Percentiles rank a stretch among this genome's conserved stretches.
Conservation (phyloP, 345 rosid species). For the Brassica nigra region DNA sequence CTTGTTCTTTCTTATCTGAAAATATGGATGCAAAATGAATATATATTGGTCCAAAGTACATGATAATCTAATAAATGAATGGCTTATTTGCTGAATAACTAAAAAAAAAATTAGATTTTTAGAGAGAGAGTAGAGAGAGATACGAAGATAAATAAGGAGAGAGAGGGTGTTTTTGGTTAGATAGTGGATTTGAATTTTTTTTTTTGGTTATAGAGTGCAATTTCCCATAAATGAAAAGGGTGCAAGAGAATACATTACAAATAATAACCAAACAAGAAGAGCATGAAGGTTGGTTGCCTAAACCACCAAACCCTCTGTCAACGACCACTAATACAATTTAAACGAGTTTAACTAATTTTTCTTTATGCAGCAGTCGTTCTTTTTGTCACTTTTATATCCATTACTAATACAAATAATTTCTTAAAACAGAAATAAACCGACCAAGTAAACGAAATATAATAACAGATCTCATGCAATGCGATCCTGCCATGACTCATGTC, state of each 20-base stretch:
- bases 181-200: no score
- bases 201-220: no score
- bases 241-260: not conserved
- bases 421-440: constrained; percentile 17
- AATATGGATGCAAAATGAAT: not conserved
- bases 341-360: not conserved
- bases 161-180: no score
- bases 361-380: not conserved
- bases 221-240: not conserved
- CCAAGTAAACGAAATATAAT: constrained; percentile 10
- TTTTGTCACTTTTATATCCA: not conserved
- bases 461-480: constrained; percentile 7
- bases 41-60: not conserved
- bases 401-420: not conserved
- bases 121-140: no score
- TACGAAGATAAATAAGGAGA: no score
- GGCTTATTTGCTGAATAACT: no score
- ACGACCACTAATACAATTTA: not conserved
- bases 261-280: not conserved
- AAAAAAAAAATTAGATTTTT: no score
- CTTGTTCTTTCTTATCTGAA: not conserved
- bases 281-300: constrained; percentile 27
- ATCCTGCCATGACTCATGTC: not conserved
- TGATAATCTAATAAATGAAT: not conserved
- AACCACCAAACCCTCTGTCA: constrained; percentile 15